Base-by-base conservation (phyloP, 2,329 filamentous ascomycete species). In the Nemania bipapillata region DNA sequence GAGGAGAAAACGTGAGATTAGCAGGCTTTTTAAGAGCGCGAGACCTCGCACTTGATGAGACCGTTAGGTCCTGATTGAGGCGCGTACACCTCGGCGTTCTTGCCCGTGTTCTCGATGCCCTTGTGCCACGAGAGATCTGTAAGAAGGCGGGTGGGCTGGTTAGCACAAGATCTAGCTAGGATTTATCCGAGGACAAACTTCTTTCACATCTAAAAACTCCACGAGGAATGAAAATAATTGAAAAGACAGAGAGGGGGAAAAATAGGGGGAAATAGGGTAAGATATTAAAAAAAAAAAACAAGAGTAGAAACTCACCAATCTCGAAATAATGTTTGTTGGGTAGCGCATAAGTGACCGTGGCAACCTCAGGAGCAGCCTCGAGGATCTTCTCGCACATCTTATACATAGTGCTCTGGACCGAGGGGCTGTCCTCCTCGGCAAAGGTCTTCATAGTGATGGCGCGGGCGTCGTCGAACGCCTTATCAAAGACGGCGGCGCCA, bases 301-400 rank as follows among this genome's bases (percentile, higher is more conserved):
- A n/a, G n/a, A n/a, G n/a, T n/a, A n/a, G n/a, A n/a, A 26, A 85
- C 90, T 83, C 83, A 93, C 90, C 92, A 80, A 98, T 91, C 82
- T 98, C 95, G 78, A 98, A 98, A 84, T 97, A 98, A 83, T 99
- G 96, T 85, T 97, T 98, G 86, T 99, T 99, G 11, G 96, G 96
- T 77, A 99, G 86, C 8, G 91, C 86, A 79, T 97, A 98, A 75
- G 91, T 88, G 49, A 96, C 92, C 24, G 86, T 85, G 52, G 91
- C 87, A 24, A 94, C 87, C 71, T 90, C 85, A 15, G 93, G 91
- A 26, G 90, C 92, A 24, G 86, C 88, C 8, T 87, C 91, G 61
- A 99, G 85, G 74, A 99, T 97, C 80, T 91, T 85, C 80, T 95
- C 91, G 75, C 88, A 90, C 95, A 99, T 99, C 85, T 97, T 96